Conservation (phyloP, 2,329 filamentous ascomycete species). For the Cercospora sp. region DNA sequence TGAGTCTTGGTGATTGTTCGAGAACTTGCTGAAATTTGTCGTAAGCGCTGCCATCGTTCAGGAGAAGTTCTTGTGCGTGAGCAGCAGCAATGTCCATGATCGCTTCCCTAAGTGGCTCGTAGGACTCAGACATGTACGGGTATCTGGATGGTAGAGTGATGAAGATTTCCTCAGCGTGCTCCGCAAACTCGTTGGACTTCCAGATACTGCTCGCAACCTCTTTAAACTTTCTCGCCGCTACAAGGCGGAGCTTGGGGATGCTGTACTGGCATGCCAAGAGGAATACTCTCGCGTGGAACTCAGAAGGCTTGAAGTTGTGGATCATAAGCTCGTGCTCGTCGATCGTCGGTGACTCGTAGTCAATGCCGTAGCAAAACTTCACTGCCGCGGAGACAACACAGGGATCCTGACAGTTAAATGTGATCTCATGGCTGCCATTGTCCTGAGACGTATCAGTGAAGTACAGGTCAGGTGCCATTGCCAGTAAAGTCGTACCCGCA, state of each 20-base stretch:
- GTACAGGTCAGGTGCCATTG: neutral
- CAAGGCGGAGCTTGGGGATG: neutral
- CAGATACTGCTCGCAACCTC: neutral
- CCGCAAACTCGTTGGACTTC: neutral
- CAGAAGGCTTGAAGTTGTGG: neutral
- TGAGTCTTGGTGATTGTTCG: neutral
- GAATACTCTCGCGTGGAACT: neutral
- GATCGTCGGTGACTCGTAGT: neutral
- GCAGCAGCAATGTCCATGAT: neutral
- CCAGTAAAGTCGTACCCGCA: neutral
- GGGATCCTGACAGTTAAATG: neutral
- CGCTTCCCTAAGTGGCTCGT: neutral
- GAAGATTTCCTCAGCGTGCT: neutral
- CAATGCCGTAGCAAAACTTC: neutral
- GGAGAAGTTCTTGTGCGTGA: neutral
- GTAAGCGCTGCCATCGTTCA: neutral
- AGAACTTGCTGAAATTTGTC: neutral
- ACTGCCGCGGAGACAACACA: neutral
- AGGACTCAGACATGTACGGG: neutral
- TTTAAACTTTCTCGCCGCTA: neutral
- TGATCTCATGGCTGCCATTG: neutral
- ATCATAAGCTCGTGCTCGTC: neutral
- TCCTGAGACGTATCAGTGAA: neutral
- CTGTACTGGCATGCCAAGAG: neutral
- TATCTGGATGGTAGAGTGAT: neutral